phyloP scores from a whole-genome alignment of 306 rosid species.

The Vachellia pachyceras region DNA sequence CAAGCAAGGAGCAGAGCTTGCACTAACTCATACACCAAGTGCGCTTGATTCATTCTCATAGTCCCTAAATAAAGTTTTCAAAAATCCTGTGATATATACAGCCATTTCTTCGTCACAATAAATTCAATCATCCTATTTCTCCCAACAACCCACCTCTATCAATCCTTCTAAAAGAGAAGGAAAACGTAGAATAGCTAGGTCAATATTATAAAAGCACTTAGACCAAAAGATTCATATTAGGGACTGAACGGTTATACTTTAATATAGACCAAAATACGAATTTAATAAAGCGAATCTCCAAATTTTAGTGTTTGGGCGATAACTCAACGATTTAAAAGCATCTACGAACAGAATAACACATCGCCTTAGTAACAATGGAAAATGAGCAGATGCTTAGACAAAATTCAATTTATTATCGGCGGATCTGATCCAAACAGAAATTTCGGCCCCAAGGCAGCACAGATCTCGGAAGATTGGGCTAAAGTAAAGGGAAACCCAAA shows the following conservation, averaged over 20 bases:
- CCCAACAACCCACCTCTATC: background rate
- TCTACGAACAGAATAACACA: background rate
- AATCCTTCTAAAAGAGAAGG: slow-evolving; percentile 8
- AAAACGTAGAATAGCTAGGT: slow-evolving; percentile 14
- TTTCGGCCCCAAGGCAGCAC: background rate
- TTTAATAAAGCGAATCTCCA: background rate
- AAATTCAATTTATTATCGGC: slow-evolving; percentile 31
- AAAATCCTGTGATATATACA: slow-evolving; percentile 6
- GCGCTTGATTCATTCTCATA: background rate
- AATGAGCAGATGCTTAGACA: background rate
- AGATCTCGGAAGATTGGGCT: slow-evolving; percentile 47
- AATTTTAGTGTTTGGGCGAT: background rate
- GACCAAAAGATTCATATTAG: slow-evolving; percentile 10
- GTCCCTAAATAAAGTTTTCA: background rate
- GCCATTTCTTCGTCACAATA: slow-evolving; percentile 7
- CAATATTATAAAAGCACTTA: background rate
- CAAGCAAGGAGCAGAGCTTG: slow-evolving; percentile 1
- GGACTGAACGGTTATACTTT: background rate
- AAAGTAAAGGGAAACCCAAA: slow-evolving; percentile 4
- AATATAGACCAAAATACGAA: slow-evolving; percentile 1
- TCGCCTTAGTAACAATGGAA: background rate
- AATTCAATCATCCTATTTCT: background rate
- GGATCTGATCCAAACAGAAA: slow-evolving; percentile 57
- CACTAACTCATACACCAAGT: slow-evolving; percentile 5
- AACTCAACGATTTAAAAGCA: slow-evolving; percentile 4